Evolutionary conservation across 2,329 filamentous ascomycete genomes (phyloP), one percentile per base, ranked within the genome.

Genomic region (Scedosporium apiospermum): DNA sequence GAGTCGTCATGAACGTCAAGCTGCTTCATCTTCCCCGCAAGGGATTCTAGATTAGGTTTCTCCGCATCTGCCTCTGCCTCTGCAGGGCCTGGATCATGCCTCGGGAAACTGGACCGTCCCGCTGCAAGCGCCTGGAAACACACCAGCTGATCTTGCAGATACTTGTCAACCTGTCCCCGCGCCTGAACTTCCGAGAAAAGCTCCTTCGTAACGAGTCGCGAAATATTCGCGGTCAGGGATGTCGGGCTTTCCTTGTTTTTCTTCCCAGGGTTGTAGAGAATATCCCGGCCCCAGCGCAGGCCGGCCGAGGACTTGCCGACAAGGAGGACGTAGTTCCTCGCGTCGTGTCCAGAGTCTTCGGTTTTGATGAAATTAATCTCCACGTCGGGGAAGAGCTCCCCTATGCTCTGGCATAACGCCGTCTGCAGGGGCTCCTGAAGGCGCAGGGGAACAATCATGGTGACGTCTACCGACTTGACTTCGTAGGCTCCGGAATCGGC

Each of bases 131-230:
- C 81, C 70, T 88, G 84, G 67, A 86, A 85, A 18, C 84, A 74
- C 3, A 87, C 73, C 26, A 88, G 67, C 69, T 88, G 85, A 69
- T 87, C 85, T 71, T 87, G 83, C 14, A 87, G 74, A 67, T 80
- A 78, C 66, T 81, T 76, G 65, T 88, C 85, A 6, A 84, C 79
- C 1, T 78, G 74, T 0, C 82, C 78, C 2, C 76, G 73, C 1
- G 73, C 67, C 6, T 69, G 68, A 0, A 82, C 71, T 66, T 85
- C 82, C 2, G 73, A 69, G 62, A 74, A 73, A 21, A 86, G 71
- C 3, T 76, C 74, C 57, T 70, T 72, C 51, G 78, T 77, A 3
- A 86, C 70, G n/a, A 73, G 75, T 27, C 71, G 69, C 5, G 81
- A 76, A 7, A 84, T 71, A 57, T 77, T 73, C 21, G 70, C 69